Conservation (phyloP, 257 asterid genomes). For the Orobanche coerulescens region DNA sequence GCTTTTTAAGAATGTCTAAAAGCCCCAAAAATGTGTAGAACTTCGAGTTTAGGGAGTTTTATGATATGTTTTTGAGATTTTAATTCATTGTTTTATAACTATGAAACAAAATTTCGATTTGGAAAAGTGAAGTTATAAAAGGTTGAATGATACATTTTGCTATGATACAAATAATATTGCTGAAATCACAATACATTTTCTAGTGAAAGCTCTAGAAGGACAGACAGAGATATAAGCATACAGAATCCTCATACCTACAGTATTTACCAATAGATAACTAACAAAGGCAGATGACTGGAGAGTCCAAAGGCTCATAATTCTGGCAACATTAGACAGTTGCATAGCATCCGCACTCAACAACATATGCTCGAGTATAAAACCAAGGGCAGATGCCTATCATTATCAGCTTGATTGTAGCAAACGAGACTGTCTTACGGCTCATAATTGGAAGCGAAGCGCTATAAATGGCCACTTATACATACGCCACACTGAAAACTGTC, state of each 20-base stretch:
- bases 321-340: conserved; percentile 28
- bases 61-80: too few species aligned
- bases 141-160: too few species aligned
- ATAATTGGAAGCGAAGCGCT: conserved; percentile 13
- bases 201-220: conserved; percentile 18
- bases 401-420: conserved; percentile 11
- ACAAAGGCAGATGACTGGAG: conserved; percentile 22
- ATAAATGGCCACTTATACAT: conserved; percentile 2
- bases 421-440: conserved; percentile 8
- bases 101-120: too few species aligned
- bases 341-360: conserved; percentile 7
- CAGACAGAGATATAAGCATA: conserved; percentile 28
- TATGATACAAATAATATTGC: not conserved
- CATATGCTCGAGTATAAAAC: conserved; percentile 19
- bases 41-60: too few species aligned
- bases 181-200: conserved; percentile 21
- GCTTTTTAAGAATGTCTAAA: too few species aligned
- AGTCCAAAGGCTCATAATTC: conserved; percentile 24
- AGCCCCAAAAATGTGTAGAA: too few species aligned
- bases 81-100: too few species aligned
- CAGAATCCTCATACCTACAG: conserved; percentile 28
- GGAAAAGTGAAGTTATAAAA: too few species aligned
- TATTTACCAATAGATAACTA: conserved; percentile 44
- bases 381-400: conserved; percentile 26
- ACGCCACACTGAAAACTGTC: conserved; percentile 26